Percentiles rank a stretch among this genome's conserved stretches.
These are phyloP conservation scores for Dendrobium nobile DNA, from an alignment of 106 monocot genomes.

Conservation along the genomic window DNA sequence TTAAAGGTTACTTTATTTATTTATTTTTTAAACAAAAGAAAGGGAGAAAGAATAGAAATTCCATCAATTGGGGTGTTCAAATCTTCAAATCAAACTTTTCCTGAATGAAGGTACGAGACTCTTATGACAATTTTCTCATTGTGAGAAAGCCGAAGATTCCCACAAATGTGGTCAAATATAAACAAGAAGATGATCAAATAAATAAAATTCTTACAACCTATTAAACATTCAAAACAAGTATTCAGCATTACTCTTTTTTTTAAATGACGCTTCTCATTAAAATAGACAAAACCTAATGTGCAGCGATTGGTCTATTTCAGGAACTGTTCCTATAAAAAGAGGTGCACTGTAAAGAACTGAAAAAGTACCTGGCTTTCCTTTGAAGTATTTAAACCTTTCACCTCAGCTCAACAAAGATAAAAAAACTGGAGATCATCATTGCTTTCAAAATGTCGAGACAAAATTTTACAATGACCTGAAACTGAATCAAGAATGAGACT, in stretches of 20 bases:
- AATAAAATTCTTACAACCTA: background rate
- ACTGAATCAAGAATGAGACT: background rate
- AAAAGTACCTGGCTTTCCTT: background rate
- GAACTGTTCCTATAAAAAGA: constrained; percentile 11
- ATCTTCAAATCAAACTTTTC: no score
- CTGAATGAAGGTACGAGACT: no score
- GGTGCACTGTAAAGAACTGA: constrained; percentile 5
- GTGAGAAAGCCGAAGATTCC: no score
- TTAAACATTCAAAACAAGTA: background rate
- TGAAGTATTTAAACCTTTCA: background rate
- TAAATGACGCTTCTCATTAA: background rate
- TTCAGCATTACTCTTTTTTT: background rate
- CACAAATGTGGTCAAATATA: no score
- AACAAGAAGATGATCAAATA: no score
- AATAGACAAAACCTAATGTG: background rate
- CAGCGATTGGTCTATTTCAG: constrained; percentile 8
- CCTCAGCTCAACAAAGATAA: background rate
- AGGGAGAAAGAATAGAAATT: no score
- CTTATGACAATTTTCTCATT: no score
- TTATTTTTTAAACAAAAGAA: no score
- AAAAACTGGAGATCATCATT: background rate
- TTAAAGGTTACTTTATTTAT: no score
- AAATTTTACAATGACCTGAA: background rate
- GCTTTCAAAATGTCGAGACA: background rate
- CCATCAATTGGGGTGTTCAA: no score